Conservation (phyloP, 306 rosid genomes). For the Elaeagnus macrophylla region DNA sequence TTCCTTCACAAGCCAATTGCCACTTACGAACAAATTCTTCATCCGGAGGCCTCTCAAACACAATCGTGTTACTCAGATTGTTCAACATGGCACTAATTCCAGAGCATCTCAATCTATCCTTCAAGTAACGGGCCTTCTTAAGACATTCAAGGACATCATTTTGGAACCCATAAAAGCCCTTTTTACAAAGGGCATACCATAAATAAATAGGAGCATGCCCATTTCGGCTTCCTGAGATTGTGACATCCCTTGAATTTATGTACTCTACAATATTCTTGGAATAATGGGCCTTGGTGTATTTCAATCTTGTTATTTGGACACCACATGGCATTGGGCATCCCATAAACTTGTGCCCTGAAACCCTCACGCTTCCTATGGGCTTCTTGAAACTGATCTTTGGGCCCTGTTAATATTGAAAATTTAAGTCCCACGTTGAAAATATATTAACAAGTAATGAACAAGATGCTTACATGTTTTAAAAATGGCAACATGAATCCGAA, state of each 20-base stretch:
- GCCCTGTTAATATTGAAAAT: too few species aligned
- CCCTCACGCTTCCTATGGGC: conserved; percentile 43
- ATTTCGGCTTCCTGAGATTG: conserved; percentile 63
- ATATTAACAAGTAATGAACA: background rate
- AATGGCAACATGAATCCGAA: conserved; percentile 73
- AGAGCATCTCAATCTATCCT: conserved; percentile 22
- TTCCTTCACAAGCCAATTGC: conserved; percentile 60
- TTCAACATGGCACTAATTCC: conserved; percentile 57
- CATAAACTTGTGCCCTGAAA: conserved; percentile 51
- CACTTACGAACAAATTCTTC: conserved; percentile 45
- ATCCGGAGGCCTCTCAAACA: conserved; percentile 51
- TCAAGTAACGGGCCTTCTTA: conserved; percentile 48
- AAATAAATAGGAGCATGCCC: conserved; percentile 68
- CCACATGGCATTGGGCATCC: conserved; percentile 63
- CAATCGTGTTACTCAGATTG: conserved; percentile 50
- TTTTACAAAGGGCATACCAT: conserved; percentile 53
- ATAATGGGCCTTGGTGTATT: conserved; percentile 36
- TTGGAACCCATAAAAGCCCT: conserved; percentile 48
- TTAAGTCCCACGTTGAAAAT: too few species aligned
- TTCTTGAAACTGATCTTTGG: conserved; percentile 46
- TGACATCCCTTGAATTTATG: conserved; percentile 62
- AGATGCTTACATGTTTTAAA: conserved; percentile 36
- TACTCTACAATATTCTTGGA: too few species aligned
- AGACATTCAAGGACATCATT: conserved; percentile 61
- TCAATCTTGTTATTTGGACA: conserved; percentile 39